Evolutionary conservation across 2,329 filamentous ascomycete genomes (phyloP), one percentile per base, ranked within the genome.

Genomic region (Apiospora aurea): DNA sequence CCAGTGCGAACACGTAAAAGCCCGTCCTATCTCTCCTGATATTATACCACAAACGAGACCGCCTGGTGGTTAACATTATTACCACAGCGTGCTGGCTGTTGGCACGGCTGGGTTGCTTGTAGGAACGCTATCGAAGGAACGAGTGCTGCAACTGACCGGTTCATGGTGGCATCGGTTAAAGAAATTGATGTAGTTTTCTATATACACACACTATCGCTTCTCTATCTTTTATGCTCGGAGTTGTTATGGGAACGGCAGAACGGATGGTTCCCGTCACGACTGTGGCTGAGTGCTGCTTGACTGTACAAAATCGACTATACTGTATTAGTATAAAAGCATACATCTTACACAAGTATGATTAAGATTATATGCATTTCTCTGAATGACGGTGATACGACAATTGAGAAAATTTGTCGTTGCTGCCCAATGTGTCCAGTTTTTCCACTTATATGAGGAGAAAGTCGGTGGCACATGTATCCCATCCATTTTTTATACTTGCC

Each of bases 121-220:
- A 29, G 71, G 71, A 16, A 47, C 69, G 44, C 67, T 70, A 51
- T 70, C 67, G 71, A 70, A 38, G 53, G 53, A 68, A n/a, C 66
- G 66, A 41, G 10, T 47, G 1, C 41, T 18, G 66, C 26, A 46
- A 29, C 6, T 68, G 24, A 46, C 44, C 26, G 66, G 41, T 18
- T 68, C 66, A 1, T 47, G 43, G 66, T 68, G 41, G 66, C n/a
- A 44, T 47, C n/a, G 44, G 38, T 47, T 47, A n/a, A 68, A 41
- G 57, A 38, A 14, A 6, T 41, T 34, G 18, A 64, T 41, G 29
- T n/a, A 64, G n/a, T n/a, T 26, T n/a, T 18, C 57, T 11, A 41
- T 14, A n/a, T n/a, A 24, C 13, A 41, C 4, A 24, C 57, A n/a
- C 53, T 11, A 8, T 64, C 57, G 6, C 21, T 64, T 64, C 34